Evolutionary conservation across 1,139 yeast species (phyloP).

Genomic region (Casaregolazyma suthepensis): DNA sequence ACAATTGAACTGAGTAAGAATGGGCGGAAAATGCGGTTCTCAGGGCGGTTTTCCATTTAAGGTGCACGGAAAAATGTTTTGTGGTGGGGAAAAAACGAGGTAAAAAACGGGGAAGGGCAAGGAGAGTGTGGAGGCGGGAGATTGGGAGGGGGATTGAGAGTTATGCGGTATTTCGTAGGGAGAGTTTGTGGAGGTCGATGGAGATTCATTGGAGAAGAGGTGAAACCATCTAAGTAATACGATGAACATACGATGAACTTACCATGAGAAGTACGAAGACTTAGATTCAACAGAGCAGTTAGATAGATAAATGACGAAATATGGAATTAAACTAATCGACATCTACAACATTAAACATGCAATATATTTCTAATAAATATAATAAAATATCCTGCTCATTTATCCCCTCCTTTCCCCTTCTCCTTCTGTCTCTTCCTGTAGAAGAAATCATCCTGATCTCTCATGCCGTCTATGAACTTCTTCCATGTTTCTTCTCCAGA

Average conservation of each 20-base stretch:
- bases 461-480: slow-evolving; percentile 14
- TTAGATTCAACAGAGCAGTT: too few relatives aligned
- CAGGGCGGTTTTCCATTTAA: not conserved
- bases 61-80: not conserved
- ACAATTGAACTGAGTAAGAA: not conserved
- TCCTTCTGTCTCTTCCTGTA: slow-evolving; percentile 9
- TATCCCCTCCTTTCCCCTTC: too few relatives aligned
- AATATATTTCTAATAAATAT: not conserved
- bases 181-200: not conserved
- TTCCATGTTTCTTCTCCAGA: slow-evolving; percentile 16
- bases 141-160: not conserved
- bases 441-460: slow-evolving; percentile 15
- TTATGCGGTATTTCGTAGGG: not conserved
- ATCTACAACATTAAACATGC: not conserved
- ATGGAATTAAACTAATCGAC: too few relatives aligned
- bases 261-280: too few relatives aligned
- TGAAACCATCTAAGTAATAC: too few relatives aligned
- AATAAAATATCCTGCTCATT: not conserved
- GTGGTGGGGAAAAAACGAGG: not conserved
- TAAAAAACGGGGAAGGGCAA: too few relatives aligned
- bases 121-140: not conserved
- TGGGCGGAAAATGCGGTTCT: not conserved
- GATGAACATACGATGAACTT: too few relatives aligned
- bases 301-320: too few relatives aligned
- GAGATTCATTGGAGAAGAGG: too few relatives aligned